These are phyloP conservation scores for Manihot esculenta DNA, from an alignment of 441 rosid species.

Conservation along the genomic window DNA sequence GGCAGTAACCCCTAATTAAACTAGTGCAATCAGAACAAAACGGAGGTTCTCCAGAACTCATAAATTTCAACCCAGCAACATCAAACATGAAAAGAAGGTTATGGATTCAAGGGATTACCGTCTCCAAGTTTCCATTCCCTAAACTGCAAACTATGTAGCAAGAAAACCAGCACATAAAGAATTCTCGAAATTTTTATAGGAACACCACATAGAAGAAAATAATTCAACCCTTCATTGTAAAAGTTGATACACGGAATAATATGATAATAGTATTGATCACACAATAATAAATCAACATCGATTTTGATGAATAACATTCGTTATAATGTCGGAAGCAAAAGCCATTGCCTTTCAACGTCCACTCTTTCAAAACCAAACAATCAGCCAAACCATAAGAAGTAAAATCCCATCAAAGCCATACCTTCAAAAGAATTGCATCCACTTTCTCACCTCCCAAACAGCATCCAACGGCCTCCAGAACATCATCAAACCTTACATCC, in stretches of 20 bases:
- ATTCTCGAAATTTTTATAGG: no score
- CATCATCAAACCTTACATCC: slow-evolving; percentile 70
- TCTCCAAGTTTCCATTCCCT: not conserved
- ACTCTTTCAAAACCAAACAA: not conserved
- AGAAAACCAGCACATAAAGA: not conserved
- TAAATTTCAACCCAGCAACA: not conserved
- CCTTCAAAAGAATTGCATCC: slow-evolving; percentile 68
- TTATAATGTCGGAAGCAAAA: not conserved
- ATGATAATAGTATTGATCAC: not conserved
- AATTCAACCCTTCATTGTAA: not conserved
- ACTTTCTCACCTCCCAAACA: slow-evolving; percentile 31
- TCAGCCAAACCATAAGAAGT: not conserved
- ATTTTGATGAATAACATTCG: not conserved
- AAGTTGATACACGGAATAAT: not conserved
- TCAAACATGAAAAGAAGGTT: slow-evolving; percentile 3
- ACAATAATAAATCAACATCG: not conserved
- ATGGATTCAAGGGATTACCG: not conserved
- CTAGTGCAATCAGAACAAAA: not conserved
- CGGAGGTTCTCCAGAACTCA: not conserved
- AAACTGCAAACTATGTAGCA: not conserved
- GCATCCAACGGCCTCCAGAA: slow-evolving; percentile 59
- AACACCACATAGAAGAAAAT: not conserved
- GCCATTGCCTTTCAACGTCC: not conserved
- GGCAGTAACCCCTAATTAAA: not conserved
- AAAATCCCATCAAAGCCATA: slow-evolving; percentile 22